Percentiles rank a stretch among this genome's conserved stretches.
Conservation (phyloP, 768 basidiomycete species). For the Macrolepiota dolichaula region DNA sequence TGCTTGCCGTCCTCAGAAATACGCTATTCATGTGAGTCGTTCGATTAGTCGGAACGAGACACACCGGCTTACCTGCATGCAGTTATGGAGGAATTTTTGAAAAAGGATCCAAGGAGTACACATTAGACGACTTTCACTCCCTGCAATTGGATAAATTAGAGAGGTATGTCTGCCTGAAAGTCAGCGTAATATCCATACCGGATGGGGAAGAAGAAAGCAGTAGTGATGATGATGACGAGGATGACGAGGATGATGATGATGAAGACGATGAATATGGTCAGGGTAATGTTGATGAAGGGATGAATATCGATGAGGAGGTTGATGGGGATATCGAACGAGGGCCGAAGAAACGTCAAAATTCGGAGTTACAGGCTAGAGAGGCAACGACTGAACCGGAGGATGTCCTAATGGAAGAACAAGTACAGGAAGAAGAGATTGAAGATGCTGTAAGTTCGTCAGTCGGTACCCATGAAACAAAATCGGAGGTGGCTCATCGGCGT, state of each 20-base stretch:
- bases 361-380: conserved; percentile 25
- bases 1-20: conserved; percentile 82
- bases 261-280: conserved; percentile 44
- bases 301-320: conserved; percentile 34
- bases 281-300: conserved; percentile 44
- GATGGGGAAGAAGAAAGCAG: conserved; percentile 62
- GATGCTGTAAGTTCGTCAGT: background rate
- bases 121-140: conserved; percentile 83
- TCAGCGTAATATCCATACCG: conserved; percentile 57
- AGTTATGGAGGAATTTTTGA: conserved; percentile 92
- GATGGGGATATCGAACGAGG: conserved; percentile 26
- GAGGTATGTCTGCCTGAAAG: conserved; percentile 67
- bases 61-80: background rate
- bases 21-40: conserved; percentile 81
- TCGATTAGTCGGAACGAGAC: too few species aligned
- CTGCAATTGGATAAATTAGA: conserved; percentile 86
- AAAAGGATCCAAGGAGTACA: conserved; percentile 78
- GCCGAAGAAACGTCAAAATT: conserved; percentile 5
- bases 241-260: conserved; percentile 53
- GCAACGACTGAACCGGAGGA: conserved; percentile 9
- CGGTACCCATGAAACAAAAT: background rate
- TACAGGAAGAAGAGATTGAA: background rate
- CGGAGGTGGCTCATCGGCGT: background rate
- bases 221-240: conserved; percentile 57
- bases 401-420: background rate